These are phyloP conservation scores for Lachnellula arida DNA, from an alignment of 2,329 filamentous ascomycete species.

Conservation along the genomic window DNA sequence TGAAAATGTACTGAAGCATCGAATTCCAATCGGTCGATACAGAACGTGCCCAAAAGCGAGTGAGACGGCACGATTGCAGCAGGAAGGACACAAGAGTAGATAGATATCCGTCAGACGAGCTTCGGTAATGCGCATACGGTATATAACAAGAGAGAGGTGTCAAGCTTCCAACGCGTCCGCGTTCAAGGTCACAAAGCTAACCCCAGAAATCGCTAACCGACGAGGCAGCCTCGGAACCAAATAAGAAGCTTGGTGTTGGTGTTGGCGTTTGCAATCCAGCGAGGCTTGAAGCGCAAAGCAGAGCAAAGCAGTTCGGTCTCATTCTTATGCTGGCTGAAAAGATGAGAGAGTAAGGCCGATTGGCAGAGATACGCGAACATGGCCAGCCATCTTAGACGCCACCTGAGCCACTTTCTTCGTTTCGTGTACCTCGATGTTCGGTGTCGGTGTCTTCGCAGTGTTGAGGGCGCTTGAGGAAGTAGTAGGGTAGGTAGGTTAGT, in stretches of 20 bases:
- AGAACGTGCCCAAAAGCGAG: background rate
- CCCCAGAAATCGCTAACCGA: background rate
- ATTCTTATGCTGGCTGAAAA: slow-evolving; percentile 4
- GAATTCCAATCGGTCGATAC: background rate
- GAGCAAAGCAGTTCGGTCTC: slow-evolving; percentile 6
- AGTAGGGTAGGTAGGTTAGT: background rate
- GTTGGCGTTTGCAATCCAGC: background rate
- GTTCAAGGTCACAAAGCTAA: background rate
- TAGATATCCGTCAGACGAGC: background rate
- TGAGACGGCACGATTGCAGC: background rate
- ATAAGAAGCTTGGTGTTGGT: background rate
- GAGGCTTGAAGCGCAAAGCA: background rate
- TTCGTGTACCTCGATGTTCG: background rate
- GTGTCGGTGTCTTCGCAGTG: too few species aligned
- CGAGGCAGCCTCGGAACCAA: background rate
- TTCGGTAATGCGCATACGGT: background rate
- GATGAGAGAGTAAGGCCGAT: slow-evolving; percentile 11
- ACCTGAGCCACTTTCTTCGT: background rate
- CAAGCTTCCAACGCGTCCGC: background rate
- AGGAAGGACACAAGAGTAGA: background rate
- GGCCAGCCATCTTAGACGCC: slow-evolving; percentile 9
- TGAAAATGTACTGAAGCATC: too few species aligned
- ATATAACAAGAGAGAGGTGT: background rate
- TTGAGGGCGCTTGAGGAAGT: background rate
- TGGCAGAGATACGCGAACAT: slow-evolving; percentile 14